These are phyloP conservation scores for Mucor saturninus DNA, from an alignment of 371 early-diverging fungal species.

Conservation along the genomic window DNA sequence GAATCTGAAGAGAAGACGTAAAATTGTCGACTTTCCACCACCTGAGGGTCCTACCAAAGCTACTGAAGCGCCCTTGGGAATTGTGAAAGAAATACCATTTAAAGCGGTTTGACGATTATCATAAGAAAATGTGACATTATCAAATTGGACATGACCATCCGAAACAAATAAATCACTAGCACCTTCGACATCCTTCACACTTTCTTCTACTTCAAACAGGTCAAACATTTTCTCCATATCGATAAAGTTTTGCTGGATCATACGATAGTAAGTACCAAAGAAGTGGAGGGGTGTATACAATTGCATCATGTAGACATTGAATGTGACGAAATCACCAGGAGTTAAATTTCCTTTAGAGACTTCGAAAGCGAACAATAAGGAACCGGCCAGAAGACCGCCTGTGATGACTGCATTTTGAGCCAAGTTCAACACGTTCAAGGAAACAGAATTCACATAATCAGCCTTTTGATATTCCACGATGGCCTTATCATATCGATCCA, in stretches of 20 bases:
- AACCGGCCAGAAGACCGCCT: constrained; percentile 76
- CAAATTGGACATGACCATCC: constrained; percentile 71
- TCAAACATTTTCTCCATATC: constrained; percentile 95
- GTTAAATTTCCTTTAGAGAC: constrained; percentile 73
- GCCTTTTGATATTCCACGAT: constrained; percentile 82
- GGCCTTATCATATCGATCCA: constrained; percentile 74
- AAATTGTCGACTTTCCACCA: constrained; percentile 88
- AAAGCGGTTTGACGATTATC: constrained; percentile 68
- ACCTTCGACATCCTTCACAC: constrained; percentile 65
- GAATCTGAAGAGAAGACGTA: constrained; percentile 89
- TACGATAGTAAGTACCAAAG: constrained; percentile 57
- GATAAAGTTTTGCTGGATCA: constrained; percentile 83
- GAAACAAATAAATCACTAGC: constrained; percentile 55
- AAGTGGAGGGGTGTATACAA: constrained; percentile 70
- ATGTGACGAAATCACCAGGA: constrained; percentile 88
- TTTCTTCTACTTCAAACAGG: constrained; percentile 75
- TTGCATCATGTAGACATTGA: constrained; percentile 83
- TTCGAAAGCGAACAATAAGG: constrained; percentile 79
- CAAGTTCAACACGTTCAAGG: constrained; percentile 80
- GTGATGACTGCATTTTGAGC: constrained; percentile 87
- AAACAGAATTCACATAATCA: constrained; percentile 72
- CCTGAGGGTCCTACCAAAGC: constrained; percentile 94
- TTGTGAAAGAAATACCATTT: constrained; percentile 77
- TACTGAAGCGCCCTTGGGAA: constrained; percentile 81
- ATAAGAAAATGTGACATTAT: constrained; percentile 85